Evolutionary conservation across 2,329 filamentous ascomycete species (phyloP).

Genomic region (Massarina eburnea): DNA sequence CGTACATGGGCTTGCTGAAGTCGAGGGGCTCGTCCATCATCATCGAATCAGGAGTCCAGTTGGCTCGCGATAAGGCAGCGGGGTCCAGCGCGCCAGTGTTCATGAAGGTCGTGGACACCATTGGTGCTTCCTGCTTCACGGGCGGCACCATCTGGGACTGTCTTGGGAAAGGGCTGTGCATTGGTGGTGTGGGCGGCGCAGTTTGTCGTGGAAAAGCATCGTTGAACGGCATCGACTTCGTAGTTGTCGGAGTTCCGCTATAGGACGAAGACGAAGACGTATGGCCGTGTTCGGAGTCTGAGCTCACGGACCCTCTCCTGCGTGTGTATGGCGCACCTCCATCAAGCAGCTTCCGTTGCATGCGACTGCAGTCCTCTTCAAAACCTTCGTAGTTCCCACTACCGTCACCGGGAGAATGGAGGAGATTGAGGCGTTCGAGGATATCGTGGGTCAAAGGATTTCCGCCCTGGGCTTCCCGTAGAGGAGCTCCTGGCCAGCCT

Average conservation of each 20-base stretch:
- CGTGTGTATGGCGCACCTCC: constrained; percentile 55
- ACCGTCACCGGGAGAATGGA: constrained; percentile 56
- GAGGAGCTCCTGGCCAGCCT: constrained; percentile 57
- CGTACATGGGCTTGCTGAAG: constrained; percentile 38
- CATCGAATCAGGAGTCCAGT: constrained; percentile 37
- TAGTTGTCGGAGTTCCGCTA: constrained; percentile 41
- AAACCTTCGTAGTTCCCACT: constrained; percentile 52
- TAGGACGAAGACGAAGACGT: constrained; percentile 40
- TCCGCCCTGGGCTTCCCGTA: constrained; percentile 55
- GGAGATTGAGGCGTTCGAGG: constrained; percentile 59
- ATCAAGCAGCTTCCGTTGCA: constrained; percentile 59
- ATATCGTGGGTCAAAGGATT: constrained; percentile 66
- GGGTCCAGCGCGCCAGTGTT: constrained; percentile 32
- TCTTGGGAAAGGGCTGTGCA: constrained; percentile 41
- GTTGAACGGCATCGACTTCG: constrained; percentile 32
- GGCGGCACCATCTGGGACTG: constrained; percentile 36
- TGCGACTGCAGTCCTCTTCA: constrained; percentile 58
- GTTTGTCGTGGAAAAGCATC: constrained; percentile 35
- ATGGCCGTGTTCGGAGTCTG: constrained; percentile 59
- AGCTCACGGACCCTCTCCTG: constrained; percentile 58
- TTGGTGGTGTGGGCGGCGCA: constrained; percentile 41
- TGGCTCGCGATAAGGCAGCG: constrained; percentile 27
- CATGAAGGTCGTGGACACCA: constrained; percentile 35
- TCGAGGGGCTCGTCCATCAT: constrained; percentile 42
- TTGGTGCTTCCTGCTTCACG: constrained; percentile 33